Evolutionary conservation across 805 yeast genomes (phyloP).

Genomic region (Pichia kluyveri): DNA sequence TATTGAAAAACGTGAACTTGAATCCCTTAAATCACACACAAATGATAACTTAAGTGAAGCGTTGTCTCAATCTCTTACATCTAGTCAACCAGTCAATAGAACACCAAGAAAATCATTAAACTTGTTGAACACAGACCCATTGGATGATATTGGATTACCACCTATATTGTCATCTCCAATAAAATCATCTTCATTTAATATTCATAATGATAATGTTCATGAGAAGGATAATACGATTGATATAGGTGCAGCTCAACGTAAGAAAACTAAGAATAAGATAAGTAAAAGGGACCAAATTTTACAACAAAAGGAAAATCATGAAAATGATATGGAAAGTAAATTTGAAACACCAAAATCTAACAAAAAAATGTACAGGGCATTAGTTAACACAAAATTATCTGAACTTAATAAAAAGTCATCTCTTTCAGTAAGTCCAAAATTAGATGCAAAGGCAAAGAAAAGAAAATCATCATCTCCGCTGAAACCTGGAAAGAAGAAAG

Average conservation of each 20-base stretch:
- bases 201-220: neutral
- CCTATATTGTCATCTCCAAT: constrained; percentile 7
- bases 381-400: constrained; percentile 5
- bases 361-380: constrained; percentile 2
- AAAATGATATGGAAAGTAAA: constrained; percentile 1
- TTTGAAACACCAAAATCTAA: neutral
- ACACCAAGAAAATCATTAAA: constrained; percentile 4
- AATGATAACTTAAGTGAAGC: neutral
- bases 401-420: constrained; percentile 6
- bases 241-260: neutral
- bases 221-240: constrained; percentile 4
- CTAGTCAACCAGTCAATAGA: neutral
- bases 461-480: constrained; percentile 11
- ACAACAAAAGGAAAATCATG: constrained; percentile 2
- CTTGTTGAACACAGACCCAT: constrained; percentile 6
- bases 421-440: neutral
- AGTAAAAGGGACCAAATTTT: neutral
- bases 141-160: constrained; percentile 7
- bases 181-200: constrained; percentile 1
- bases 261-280: neutral
- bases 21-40: neutral
- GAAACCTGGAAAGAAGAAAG: constrained; percentile 7
- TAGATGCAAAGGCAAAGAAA: constrained; percentile 4
- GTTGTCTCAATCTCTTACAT: neutral
- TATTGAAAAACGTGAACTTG: neutral